Base-by-base conservation (phyloP, 805 yeast genomes). In the Sugiyamaella mastotermitis region DNA sequence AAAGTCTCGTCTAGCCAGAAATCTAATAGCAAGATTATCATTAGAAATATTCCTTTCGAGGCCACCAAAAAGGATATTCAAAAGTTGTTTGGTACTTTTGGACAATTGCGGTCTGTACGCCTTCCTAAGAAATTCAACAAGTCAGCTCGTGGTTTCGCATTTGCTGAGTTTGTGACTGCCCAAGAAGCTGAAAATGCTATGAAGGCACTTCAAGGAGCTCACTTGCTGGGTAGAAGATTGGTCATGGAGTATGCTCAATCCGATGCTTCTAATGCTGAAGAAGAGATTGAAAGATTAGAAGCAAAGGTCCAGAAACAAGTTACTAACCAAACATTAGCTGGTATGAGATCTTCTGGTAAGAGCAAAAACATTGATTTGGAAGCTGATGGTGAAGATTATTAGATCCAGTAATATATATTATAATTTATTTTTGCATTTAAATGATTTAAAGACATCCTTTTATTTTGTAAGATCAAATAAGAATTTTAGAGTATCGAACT, bases 1-100 rank as follows among this genome's bases (percentile, higher is more conserved):
- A 39, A 53, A 1, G 37, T 61, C 3, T 33, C 53, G 8, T 43
- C 56, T 15, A 43, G 55, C 16, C 50, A 55, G 11, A 49, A 51
- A 15, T 49, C 57, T 11, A 49, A 55, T 15, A 44, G 55, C 41
- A 90, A 90, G 62, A 81, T 92, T 50, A 82, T 92, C 60, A 87
- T 92, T 60, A 92, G 92, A 79, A 92, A 92, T 65, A 74, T 92
- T 62, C 97, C 98, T 43, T 92, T 92, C 62, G 98, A 92, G 65
- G 88, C 97, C 15, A 73, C 92, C 2, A 78, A 95, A 63, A 83
- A 84, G 54, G 97, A 92, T 56, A 78, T 92, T n/a, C 78, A 84
- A 53, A 94, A 87, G 58, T 68, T 92, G 48, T 88, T 92, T 64
- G 87, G 92, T 42, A 80, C 97, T 1, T 92, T 90, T 65, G 98